Evolutionary conservation across 2,329 filamentous ascomycete genomes (phyloP).

Genomic region (Mycosphaerella sp.): DNA sequence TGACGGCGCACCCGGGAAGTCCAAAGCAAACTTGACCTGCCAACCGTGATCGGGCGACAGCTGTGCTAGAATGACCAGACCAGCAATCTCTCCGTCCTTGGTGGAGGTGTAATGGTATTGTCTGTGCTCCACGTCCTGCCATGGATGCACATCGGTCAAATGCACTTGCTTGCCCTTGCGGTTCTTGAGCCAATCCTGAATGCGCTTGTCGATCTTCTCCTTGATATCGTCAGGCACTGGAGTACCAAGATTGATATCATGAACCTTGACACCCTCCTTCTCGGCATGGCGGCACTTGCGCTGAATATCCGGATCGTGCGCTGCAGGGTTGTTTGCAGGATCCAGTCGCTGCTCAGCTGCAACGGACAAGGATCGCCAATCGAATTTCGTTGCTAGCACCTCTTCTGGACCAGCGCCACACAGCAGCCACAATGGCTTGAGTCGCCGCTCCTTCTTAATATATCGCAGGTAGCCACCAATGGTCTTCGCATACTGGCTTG

Average conservation of each 20-base stretch:
- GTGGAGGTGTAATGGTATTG: constrained; percentile 79
- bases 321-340: constrained; percentile 59
- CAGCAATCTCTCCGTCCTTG: constrained; percentile 63
- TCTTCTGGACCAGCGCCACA: constrained; percentile 74
- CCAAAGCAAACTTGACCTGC: constrained; percentile 94
- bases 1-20: constrained; percentile 81
- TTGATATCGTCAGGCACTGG: constrained; percentile 61
- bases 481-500: constrained; percentile 66
- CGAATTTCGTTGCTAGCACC: constrained; percentile 69
- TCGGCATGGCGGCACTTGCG: constrained; percentile 76
- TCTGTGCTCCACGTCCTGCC: constrained; percentile 75
- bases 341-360: constrained; percentile 85
- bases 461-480: constrained; percentile 69
- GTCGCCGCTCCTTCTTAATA: constrained; percentile 61
- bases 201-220: constrained; percentile 62
- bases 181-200: constrained; percentile 71
- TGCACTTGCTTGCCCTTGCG: constrained; percentile 85
- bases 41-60: constrained; percentile 76
- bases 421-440: constrained; percentile 84
- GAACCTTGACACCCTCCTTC: constrained; percentile 75
- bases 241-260: constrained; percentile 62
- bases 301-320: constrained; percentile 59
- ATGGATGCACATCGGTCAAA: constrained; percentile 81
- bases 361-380: constrained; percentile 84
- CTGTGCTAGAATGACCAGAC: constrained; percentile 76